phyloP scores from a whole-genome alignment of 164 flowering plant species.

The Umbilicus rupestris region DNA sequence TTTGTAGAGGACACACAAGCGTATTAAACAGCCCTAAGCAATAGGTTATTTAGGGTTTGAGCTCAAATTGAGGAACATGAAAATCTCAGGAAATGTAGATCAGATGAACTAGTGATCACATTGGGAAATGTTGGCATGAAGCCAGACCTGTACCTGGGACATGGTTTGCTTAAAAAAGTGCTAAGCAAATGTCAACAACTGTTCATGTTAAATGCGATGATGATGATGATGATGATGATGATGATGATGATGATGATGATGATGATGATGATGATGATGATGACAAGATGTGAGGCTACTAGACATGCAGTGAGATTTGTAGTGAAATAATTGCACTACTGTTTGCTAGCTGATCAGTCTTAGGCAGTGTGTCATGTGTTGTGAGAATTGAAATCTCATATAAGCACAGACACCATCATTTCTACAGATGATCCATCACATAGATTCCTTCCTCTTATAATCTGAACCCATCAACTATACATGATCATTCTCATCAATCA shows the following conservation, averaged over 20 bases:
- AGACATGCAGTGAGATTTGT: background rate
- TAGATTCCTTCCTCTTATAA: background rate
- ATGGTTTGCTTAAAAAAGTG: constrained; percentile 6
- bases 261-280: no score
- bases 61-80: no score
- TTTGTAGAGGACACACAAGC: background rate
- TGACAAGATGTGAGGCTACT: constrained; percentile 4
- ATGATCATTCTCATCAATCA: constrained; percentile 3
- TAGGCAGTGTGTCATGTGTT: background rate
- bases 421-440: background rate
- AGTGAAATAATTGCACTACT: background rate
- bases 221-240: background rate
- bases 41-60: no score
- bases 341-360: background rate
- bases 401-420: background rate
- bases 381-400: background rate
- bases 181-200: constrained; percentile 5
- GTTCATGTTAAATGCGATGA: background rate
- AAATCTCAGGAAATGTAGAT: background rate
- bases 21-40: background rate
- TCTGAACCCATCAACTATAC: no score
- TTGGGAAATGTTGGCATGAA: background rate
- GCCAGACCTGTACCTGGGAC: background rate
- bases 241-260: no score
- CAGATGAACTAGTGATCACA: background rate